These are phyloP conservation scores for Pluteus cervinus DNA, from an alignment of 768 basidiomycete species.

Conservation along the genomic window DNA sequence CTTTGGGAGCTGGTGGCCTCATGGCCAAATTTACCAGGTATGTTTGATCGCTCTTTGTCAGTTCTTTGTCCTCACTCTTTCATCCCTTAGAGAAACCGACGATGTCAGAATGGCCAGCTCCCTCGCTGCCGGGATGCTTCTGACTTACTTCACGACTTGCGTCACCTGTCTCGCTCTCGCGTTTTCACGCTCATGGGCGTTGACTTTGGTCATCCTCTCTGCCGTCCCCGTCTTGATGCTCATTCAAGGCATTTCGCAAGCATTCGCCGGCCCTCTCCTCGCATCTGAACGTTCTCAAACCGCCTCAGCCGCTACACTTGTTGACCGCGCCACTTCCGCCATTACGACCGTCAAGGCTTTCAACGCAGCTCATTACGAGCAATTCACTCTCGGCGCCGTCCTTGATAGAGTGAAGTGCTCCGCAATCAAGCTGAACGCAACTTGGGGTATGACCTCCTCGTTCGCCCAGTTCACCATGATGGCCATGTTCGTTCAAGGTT, in stretches of 20 bases:
- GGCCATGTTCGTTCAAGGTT: conserved; percentile 93
- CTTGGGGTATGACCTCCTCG: conserved; percentile 74
- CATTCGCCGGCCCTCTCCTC: conserved; percentile 61
- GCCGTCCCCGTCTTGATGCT: conserved; percentile 79
- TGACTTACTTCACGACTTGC: conserved; percentile 80
- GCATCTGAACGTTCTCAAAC: conserved; percentile 59
- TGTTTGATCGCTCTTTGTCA: conserved; percentile 7
- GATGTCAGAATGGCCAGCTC: conserved; percentile 85
- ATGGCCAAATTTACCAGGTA: conserved; percentile 92
- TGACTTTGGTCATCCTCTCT: conserved; percentile 90
- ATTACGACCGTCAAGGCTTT: conserved; percentile 93
- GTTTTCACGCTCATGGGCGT: conserved; percentile 69
- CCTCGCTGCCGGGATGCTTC: conserved; percentile 65
- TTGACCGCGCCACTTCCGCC: conserved; percentile 70
- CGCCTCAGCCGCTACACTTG: conserved; percentile 67
- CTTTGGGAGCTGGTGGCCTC: conserved; percentile 79
- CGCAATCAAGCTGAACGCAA: conserved; percentile 47
- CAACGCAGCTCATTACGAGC: conserved; percentile 59
- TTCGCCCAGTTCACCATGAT: conserved; percentile 77
- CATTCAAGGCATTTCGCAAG: conserved; percentile 72
- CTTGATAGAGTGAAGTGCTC: conserved; percentile 38
- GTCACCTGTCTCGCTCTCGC: conserved; percentile 78
- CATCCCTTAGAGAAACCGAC: conserved; percentile 75
- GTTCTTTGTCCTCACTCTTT: not conserved
- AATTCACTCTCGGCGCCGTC: conserved; percentile 37